phyloP scores from a whole-genome alignment of 805 yeast species.

The Metschnikowia chrysomelidarum region DNA sequence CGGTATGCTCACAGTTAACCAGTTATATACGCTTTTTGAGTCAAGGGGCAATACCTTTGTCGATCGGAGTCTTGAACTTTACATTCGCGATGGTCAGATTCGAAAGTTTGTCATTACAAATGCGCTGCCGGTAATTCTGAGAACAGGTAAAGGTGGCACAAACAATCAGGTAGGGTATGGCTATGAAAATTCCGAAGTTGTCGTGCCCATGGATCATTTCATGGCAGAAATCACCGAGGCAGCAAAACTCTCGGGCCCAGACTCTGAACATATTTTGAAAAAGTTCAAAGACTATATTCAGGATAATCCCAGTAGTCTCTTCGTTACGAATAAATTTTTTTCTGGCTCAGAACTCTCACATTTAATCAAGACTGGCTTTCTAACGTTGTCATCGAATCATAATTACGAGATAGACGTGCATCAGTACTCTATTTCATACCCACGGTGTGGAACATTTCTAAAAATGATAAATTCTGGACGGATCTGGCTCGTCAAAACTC shows the following conservation, averaged over 20 bases:
- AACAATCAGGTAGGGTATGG: conserved; percentile 35
- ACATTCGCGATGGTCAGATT: conserved; percentile 36
- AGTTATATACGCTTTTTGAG: conserved; percentile 48
- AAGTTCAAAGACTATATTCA: conserved; percentile 24
- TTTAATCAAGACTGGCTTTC: conserved; percentile 41
- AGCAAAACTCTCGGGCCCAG: conserved; percentile 12
- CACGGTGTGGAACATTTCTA: conserved; percentile 50
- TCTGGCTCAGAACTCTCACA: conserved; percentile 26
- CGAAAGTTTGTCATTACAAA: conserved; percentile 42
- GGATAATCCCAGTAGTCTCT: conserved; percentile 29
- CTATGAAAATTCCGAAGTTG: conserved; percentile 40
- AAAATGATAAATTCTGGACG: conserved; percentile 45
- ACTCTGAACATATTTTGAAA: conserved; percentile 13
- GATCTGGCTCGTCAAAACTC: conserved; percentile 39
- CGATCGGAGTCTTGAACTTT: conserved; percentile 42
- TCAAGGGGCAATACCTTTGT: conserved; percentile 48
- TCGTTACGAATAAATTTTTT: conserved; percentile 24
- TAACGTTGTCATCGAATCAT: conserved; percentile 46
- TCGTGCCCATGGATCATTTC: conserved; percentile 28
- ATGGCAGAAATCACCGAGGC: conserved; percentile 18
- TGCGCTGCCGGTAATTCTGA: conserved; percentile 45
- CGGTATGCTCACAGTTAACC: conserved; percentile 43
- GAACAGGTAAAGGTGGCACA: conserved; percentile 27
- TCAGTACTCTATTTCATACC: conserved; percentile 44
- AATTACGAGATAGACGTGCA: conserved; percentile 39